Percentiles rank a stretch among this genome's conserved stretches.
phyloP scores from a whole-genome alignment of 2,329 filamentous ascomycete species.

The Parastagonospora nodorum region DNA sequence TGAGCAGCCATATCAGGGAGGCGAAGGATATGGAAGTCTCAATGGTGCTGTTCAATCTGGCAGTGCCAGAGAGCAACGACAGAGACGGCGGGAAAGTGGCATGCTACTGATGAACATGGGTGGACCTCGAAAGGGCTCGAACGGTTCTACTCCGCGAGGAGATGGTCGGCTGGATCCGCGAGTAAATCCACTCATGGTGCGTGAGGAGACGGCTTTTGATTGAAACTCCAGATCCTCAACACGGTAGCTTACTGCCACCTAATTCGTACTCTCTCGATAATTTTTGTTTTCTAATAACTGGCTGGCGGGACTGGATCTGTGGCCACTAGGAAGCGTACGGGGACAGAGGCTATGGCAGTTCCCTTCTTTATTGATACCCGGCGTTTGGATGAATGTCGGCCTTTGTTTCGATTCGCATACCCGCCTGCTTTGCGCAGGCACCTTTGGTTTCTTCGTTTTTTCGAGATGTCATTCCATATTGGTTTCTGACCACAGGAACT shows the following conservation, averaged over 20 bases:
- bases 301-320: conserved; percentile 1
- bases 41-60: conserved; percentile 37
- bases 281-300: neutral
- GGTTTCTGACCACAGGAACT: neutral
- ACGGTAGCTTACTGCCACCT: conserved; percentile 9
- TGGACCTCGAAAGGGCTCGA: conserved; percentile 44
- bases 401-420: conserved; percentile 19
- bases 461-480: neutral
- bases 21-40: conserved; percentile 42
- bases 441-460: conserved; percentile 1
- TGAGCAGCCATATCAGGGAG: conserved; percentile 32
- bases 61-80: conserved; percentile 36
- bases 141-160: conserved; percentile 25
- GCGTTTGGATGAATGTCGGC: neutral
- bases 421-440: conserved; percentile 20
- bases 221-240: conserved; percentile 12
- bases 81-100: conserved; percentile 44
- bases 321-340: neutral
- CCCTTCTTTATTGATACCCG: neutral
- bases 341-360: neutral
- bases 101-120: conserved; percentile 49
- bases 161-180: conserved; percentile 34
- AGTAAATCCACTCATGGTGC: conserved; percentile 29
- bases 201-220: conserved; percentile 41
- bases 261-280: conserved; percentile 16